These are phyloP conservation scores for Tylopilus sp. DNA, from an alignment of 768 basidiomycete species.

Conservation along the genomic window DNA sequence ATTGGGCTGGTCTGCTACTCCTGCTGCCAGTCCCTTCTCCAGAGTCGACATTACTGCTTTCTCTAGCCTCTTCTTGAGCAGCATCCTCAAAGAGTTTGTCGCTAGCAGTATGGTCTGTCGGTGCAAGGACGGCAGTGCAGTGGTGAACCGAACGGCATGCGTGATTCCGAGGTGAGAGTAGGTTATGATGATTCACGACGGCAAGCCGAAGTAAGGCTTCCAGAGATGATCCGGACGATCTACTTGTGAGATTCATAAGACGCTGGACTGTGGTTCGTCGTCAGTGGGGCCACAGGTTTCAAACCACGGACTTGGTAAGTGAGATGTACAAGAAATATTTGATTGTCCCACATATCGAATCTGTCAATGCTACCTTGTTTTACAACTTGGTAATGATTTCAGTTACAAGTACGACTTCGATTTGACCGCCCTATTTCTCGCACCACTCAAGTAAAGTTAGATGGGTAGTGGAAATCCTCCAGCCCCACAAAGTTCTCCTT, in stretches of 20 bases:
- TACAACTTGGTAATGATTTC: too few relatives aligned
- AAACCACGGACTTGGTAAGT: background rate
- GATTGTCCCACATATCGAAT: background rate
- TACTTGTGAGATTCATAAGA: background rate
- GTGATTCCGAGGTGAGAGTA: background rate
- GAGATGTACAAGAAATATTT: background rate
- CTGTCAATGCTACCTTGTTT: too few relatives aligned
- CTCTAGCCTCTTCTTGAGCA: conserved; percentile 46
- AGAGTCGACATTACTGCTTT: conserved; percentile 10
- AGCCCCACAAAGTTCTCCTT: conserved; percentile 94
- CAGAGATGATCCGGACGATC: background rate
- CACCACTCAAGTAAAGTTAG: conserved; percentile 61
- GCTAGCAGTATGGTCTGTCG: conserved; percentile 37
- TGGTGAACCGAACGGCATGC: background rate
- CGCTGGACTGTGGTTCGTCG: background rate
- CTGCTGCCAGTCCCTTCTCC: conserved; percentile 10
- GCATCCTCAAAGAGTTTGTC: conserved; percentile 69
- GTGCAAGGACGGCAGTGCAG: conserved; percentile 3
- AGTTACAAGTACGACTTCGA: background rate
- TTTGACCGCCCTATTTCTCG: too few relatives aligned
- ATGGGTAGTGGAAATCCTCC: conserved; percentile 81
- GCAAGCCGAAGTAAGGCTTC: background rate
- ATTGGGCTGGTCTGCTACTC: conserved; percentile 21
- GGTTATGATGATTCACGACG: background rate
- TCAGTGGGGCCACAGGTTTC: background rate